Conservation (phyloP, 2,329 filamentous ascomycete genomes). For the Aspergillus tanneri region DNA sequence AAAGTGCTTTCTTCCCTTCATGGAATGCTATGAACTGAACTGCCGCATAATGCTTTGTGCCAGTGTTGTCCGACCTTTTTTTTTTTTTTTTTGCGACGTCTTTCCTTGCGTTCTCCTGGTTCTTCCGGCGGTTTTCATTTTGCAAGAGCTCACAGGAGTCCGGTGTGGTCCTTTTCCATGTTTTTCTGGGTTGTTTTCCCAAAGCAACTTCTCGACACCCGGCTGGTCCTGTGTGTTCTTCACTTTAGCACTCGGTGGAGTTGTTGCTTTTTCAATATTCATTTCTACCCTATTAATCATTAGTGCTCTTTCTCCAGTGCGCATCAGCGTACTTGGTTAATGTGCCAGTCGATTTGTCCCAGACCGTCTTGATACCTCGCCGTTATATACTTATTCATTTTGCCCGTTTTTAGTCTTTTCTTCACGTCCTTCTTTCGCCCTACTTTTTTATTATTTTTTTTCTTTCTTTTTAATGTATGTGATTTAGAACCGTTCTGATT, state of each 20-base stretch:
- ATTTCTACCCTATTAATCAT: slow-evolving; percentile 23
- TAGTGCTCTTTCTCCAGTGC: slow-evolving; percentile 32
- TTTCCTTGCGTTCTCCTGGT: slow-evolving; percentile 31
- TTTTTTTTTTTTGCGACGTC: slow-evolving; percentile 30
- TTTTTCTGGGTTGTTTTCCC: slow-evolving; percentile 37
- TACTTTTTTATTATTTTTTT: slow-evolving; percentile 17
- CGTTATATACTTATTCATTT: slow-evolving; percentile 24
- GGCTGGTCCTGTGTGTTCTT: slow-evolving; percentile 50
- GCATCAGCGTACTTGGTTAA: slow-evolving; percentile 37
- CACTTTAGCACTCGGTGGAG: slow-evolving; percentile 40
- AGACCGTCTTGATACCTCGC: slow-evolving; percentile 35
- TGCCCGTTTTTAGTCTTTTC: slow-evolving; percentile 14
- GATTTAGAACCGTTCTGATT: slow-evolving; percentile 30
- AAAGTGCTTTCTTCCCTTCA: slow-evolving; percentile 28
- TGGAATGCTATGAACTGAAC: slow-evolving; percentile 31
- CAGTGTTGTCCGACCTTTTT: slow-evolving; percentile 32
- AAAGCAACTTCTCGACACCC: slow-evolving; percentile 43
- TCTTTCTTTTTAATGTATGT: slow-evolving; percentile 22
- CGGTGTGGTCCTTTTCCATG: slow-evolving; percentile 44
- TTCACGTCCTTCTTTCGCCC: slow-evolving; percentile 19
- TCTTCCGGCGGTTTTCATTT: slow-evolving; percentile 25
- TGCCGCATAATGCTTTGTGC: slow-evolving; percentile 34
- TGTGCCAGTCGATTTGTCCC: slow-evolving; percentile 24
- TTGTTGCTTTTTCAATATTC: slow-evolving; percentile 27
- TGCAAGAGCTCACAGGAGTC: slow-evolving; percentile 45